A percentile compares a stretch with the other conserved stretches of the same genome.
phyloP scores from a whole-genome alignment of 116 monocot genomes.

The Zostera marina region DNA sequence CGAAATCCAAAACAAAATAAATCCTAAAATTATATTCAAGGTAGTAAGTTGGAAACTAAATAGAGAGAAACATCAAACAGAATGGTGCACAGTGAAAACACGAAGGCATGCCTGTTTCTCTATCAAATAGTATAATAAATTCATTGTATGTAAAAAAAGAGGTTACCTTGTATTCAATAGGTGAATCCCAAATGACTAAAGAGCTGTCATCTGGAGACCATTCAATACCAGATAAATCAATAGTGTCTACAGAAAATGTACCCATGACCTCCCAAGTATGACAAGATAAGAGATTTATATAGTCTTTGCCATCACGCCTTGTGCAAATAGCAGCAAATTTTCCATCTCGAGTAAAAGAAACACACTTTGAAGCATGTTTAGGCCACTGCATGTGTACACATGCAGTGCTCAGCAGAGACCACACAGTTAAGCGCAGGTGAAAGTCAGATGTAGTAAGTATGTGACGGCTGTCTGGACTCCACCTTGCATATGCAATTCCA shows the following conservation, averaged over 20 bases:
- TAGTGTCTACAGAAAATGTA: constrained; percentile 78
- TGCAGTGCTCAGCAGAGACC: constrained; percentile 89
- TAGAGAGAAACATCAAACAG: no score
- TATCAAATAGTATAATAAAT: background rate
- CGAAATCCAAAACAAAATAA: no score
- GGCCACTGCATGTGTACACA: constrained; percentile 95
- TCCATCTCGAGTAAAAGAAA: constrained; percentile 91
- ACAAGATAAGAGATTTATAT: constrained; percentile 84
- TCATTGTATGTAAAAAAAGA: background rate
- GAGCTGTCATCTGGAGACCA: constrained; percentile 99
- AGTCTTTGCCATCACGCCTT: constrained; percentile 86
- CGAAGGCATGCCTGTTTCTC: background rate
- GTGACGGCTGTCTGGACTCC: constrained; percentile 99
- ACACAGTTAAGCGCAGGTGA: constrained; percentile 89
- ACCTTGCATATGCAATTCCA: constrained; percentile 86
- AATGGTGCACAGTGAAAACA: background rate
- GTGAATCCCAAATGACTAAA: constrained; percentile 87
- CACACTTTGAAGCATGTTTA: constrained; percentile 65
- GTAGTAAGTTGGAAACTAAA: no score
- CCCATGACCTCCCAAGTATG: constrained; percentile 93
- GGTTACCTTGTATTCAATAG: constrained; percentile 85
- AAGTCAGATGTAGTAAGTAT: constrained; percentile 94
- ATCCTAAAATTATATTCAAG: no score
- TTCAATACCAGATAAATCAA: constrained; percentile 76
- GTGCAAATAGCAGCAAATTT: constrained; percentile 93